These are phyloP conservation scores for Candida morakotiae DNA, from an alignment of 805 yeast genomes.

Conservation along the genomic window DNA sequence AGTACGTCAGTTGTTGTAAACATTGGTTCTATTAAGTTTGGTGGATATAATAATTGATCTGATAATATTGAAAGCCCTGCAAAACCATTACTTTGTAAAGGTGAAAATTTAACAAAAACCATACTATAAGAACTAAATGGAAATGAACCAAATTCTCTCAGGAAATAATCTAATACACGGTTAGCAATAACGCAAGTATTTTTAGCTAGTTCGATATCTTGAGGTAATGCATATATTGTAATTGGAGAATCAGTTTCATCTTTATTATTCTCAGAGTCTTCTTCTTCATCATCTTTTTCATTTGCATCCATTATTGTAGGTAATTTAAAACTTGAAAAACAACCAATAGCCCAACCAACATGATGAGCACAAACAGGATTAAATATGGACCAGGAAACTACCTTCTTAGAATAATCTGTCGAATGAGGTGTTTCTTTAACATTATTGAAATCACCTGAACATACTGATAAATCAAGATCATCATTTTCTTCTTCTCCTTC, in stretches of 20 bases:
- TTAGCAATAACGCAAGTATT: constrained; percentile 76
- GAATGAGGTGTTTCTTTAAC: constrained; percentile 73
- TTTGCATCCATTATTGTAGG: constrained; percentile 30
- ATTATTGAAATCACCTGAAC: constrained; percentile 66
- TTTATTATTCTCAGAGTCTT: constrained; percentile 18
- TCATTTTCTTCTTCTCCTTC: constrained; percentile 44
- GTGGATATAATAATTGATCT: constrained; percentile 63
- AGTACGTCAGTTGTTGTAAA: constrained; percentile 64
- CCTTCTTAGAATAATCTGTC: constrained; percentile 67
- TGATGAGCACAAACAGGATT: constrained; percentile 93
- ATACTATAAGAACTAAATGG: constrained; percentile 83
- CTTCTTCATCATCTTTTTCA: constrained; percentile 29
- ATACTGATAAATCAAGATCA: constrained; percentile 53
- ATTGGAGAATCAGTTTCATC: constrained; percentile 34
- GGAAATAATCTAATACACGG: constrained; percentile 76
- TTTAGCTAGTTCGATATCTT: constrained; percentile 48
- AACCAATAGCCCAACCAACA: constrained; percentile 91
- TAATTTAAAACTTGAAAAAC: constrained; percentile 65
- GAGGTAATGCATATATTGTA: constrained; percentile 61
- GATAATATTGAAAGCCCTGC: constrained; percentile 68
- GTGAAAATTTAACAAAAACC: constrained; percentile 62
- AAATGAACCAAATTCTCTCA: constrained; percentile 87
- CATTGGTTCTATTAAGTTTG: constrained; percentile 74
- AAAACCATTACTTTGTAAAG: constrained; percentile 51
- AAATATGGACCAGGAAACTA: constrained; percentile 66